Evolutionary conservation across 140 eudicot species (phyloP), one percentile per base, ranked within the genome.

Genomic region (Ambrosia hybrid): DNA sequence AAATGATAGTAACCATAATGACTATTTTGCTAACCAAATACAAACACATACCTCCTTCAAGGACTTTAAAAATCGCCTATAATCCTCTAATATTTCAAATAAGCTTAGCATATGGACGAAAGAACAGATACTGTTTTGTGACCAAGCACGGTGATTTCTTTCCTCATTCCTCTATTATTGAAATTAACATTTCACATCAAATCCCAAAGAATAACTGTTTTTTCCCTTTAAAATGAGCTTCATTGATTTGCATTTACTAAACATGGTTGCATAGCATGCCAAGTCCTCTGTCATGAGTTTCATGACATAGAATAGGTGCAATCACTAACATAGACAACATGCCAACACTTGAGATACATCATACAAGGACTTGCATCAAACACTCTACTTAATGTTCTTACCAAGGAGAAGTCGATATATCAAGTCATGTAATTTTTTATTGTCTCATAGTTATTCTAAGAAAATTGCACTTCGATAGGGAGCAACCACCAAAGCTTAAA

Each of bases 331-430:
- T 62, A 14, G 33, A 37, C 51, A 36, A n/a, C 9, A 59, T 7
- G 16, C 15, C 43, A 30, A 59, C 10, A 59, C 38, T 57, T 59
- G 10, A 26, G 45, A 21, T 21, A 21, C 30, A 21, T 21, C 30
- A 59, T 59, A 10, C 13, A 21, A 26, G 39, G 65, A 59, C 65
- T 33, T 3, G 15, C 4, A 59, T 59, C 16, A 59, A 59, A 59
- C 10, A 13, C 41, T 59, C 70, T 65, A 16, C 70, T 3, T 65
- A 65, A 65, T 16, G 53, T 65, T 39, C 53, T 10, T 38, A 34
- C 51, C 70, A 39, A 41, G 14, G 16, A 65, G 33, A 65, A 65
- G 14, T 41, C 12, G 9, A 39, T 41, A 65, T 14, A 21, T 21
- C 30, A 21, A 21, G 53, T 9, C 3, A 41, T 39, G 70, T 39